Base-by-base conservation (phyloP, 2,329 filamentous ascomycete species). In the Colletotrichum cereale region DNA sequence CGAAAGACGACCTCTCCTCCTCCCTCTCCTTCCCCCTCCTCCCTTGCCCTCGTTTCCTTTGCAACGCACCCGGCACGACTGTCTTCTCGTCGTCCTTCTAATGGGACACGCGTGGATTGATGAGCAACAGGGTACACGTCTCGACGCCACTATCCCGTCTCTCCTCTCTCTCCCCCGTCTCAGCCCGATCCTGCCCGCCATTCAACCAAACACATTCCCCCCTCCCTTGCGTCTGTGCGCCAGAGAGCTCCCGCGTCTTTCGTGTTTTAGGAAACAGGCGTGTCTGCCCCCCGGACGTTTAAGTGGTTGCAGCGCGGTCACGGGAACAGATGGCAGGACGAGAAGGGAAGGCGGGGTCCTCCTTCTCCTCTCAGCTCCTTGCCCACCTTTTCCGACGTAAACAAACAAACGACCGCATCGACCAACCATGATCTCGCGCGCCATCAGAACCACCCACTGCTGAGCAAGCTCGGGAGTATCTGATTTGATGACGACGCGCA, bases 231-330 rank as follows among this genome's bases (percentile, higher is more conserved):
- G 31, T 61, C 57, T 24, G 26, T 60, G 44, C 53, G 29, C 55
- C 16, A 47, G 34, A 53, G 38, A 42, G n/a, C 34, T 42, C 60
- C 42, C 57, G 50, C 57, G 57, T 62, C 63, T 40, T 42, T 67
- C 66, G 58, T 53, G 57, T 52, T 40, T 53, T 38, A 47, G 42
- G 36, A 57, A 62, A 57, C 31, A 65, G 47, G 61, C 70, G 67
- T 29, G 56, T 47, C 40, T 55, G 14, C 26, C 21, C 26, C 38
- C 31, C 61, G 50, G 40, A 29, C 48, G 26, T 72, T 66, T 72
- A 71, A 72, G 70, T 72, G 70, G 66, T 71, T 71, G 66, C 70
- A 72, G 69, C 14, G 21, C 38, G 42, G 48, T 71, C 66, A 71
- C 68, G 68, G 65, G 68, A 57, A 63, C 38, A 60, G 44, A 63